Conservation (phyloP, 202 grass and related monocot genomes). For the Miscanthus sacchariflorus region DNA sequence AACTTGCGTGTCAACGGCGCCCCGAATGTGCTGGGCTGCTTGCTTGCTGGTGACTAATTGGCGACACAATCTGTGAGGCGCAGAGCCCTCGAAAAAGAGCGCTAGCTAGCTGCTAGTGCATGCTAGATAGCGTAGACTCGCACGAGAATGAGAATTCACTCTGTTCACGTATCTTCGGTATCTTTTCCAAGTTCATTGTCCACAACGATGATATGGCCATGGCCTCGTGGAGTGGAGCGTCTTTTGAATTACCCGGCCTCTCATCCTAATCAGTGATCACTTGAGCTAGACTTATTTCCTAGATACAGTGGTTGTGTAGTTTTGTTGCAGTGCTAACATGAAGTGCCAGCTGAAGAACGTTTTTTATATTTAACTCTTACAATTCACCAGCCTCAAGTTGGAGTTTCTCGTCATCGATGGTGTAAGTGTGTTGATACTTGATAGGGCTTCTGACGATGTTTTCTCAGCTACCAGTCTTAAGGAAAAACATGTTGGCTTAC, state of each 20-base stretch:
- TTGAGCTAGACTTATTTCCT: no score
- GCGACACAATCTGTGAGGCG: background rate
- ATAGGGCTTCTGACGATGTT: no score
- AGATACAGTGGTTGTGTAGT: no score
- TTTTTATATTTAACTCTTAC: no score
- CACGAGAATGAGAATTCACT: background rate
- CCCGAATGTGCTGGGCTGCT: background rate
- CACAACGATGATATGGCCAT: background rate
- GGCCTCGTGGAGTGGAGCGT: background rate
- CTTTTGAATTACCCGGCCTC: background rate
- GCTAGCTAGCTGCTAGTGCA: background rate
- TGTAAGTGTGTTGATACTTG: no score
- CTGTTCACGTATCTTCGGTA: background rate
- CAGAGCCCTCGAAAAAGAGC: background rate
- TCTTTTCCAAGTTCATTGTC: background rate
- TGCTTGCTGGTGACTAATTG: background rate
- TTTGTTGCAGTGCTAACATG: no score
- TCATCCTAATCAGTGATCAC: no score
- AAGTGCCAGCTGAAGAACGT: no score
- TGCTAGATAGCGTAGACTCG: background rate
- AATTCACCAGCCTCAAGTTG: no score
- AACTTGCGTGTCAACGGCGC: background rate
- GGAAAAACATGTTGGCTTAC: no score
- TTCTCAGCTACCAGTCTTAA: no score
- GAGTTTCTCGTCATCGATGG: no score